Evolutionary conservation across 257 asterid species (phyloP), one percentile per base, ranked within the genome.

Genomic region (Nicotiana sylvestris): DNA sequence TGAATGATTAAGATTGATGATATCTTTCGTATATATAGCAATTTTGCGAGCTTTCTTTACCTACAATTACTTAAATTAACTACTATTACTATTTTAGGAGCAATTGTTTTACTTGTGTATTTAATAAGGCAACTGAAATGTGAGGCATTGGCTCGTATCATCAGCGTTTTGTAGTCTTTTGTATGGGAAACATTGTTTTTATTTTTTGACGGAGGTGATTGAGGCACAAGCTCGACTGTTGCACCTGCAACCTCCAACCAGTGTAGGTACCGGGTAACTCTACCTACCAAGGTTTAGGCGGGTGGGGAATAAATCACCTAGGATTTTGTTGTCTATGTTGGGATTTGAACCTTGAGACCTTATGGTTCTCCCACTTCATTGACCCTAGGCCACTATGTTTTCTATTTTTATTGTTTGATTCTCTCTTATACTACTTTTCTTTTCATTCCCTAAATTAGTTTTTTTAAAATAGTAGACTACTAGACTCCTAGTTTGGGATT

Each of bases 11-110:
- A 25, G 70, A 65, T 65, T 30, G 43, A 18, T 57, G 25, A 43
- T 6, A 25, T 61, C 55, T 76, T 84, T 61, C 33, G 67, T 57
- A 81, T 18, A 65, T 65, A 53, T 37, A 51, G 79, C 32, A 85
- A 56, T 56, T 43, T 78, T 78, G 35, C 39, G 13, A 82, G 60
- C 35, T 70, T 3, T 70, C 6, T 43, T 46, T 46, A 6, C 29
- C 37, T 35, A 33, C 1, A 16, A 33, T 30, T 65, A 27, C 6
- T 5, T 1, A 64, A 21, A 15, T 66, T 66, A 46, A 6, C 37
- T 72, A 25, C 39, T 46, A 27, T 17, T 25, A n/a, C 9, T 72
- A 72, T 60, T 46, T 46, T 46, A 72, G 6, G 37, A 70, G 78
- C 18, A 64, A 29, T 33, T 5, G 51, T 15, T 66, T 27, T 6